Evolutionary conservation across 1,284 basidiomycete genomes (phyloP).

Genomic region (Irpex sp.): DNA sequence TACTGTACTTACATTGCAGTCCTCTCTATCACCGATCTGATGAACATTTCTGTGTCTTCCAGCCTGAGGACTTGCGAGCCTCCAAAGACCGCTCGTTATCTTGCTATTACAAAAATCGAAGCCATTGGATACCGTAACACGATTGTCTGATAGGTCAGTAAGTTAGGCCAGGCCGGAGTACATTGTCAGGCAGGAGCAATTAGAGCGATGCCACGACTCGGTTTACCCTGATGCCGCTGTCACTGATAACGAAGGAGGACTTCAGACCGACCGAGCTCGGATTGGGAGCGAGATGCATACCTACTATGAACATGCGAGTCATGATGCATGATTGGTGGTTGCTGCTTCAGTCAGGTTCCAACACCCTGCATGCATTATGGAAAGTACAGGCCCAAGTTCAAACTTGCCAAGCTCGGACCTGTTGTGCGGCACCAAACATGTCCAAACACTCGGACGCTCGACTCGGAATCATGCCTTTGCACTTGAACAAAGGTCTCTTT

Average conservation of each 20-base stretch:
- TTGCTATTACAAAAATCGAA: background rate
- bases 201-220: background rate
- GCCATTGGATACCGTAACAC: background rate
- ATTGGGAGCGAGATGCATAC: background rate
- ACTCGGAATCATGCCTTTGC: no score
- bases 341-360: no score
- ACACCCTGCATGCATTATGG: no score
- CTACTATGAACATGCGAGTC: background rate
- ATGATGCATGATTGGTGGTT: no score
- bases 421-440: no score
- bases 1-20: background rate
- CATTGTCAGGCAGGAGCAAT: background rate
- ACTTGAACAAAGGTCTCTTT: no score
- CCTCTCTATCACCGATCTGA: constrained; percentile 1
- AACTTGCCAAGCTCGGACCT: no score
- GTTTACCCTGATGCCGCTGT: background rate
- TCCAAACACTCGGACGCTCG: no score
- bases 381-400: no score
- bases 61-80: background rate
- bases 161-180: background rate
- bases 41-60: background rate
- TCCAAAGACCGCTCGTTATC: background rate
- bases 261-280: background rate
- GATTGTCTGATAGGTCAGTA: background rate
- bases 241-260: background rate